Base-by-base conservation (phyloP, 352 stramenopile species). In the Phytophthora pini region DNA sequence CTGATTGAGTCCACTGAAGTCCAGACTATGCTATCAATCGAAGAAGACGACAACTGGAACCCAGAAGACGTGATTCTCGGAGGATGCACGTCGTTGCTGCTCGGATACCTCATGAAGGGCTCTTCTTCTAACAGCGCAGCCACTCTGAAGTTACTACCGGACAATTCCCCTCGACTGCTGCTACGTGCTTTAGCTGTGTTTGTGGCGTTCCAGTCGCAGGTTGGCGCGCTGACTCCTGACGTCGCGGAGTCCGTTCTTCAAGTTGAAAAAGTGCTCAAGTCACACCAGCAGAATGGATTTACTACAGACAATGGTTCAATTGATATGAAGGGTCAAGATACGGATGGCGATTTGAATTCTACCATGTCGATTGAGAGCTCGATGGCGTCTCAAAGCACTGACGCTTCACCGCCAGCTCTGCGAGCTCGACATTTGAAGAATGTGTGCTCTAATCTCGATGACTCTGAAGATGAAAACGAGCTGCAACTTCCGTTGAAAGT, bases 51-150 rank as follows among this genome's bases (percentile, higher is more conserved):
- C 13, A 56, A 78, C 11, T 92, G 79, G 82, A 71, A 79, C 12
- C 82, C 87, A 5, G 84, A 95, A 56, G 84, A 93, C 44, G 77
- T 93, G 17, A 80, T 95, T 53, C 76, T 95, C 9, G 76, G 83
- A 46, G 87, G 87, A 0, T 92, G 81, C 27, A 72, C 59, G 1
- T 90, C 84, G 3, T 60, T 95, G 15, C 40, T 95, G 36, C 70
- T 95, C 1, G 87, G 87, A 15, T 93, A 82, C 54, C 46, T 95
- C 56, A 91, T 93, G 79, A 81, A 81, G 29, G 56, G 71, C 9
- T 89, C 80, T 2, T 44, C 56, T 0, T 48, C 29, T 9, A 87
- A 88, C 48, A 69, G 67, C 29, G 38, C 52, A 17, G 40, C 31
- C 3, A 73, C 93, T 44, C 53, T 93, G 12, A 56, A 48, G 0